Percentiles rank a stretch among this genome's conserved stretches.
Evolutionary conservation across 129 eudicot species (phyloP).

Genomic region (Logfia minima): DNA sequence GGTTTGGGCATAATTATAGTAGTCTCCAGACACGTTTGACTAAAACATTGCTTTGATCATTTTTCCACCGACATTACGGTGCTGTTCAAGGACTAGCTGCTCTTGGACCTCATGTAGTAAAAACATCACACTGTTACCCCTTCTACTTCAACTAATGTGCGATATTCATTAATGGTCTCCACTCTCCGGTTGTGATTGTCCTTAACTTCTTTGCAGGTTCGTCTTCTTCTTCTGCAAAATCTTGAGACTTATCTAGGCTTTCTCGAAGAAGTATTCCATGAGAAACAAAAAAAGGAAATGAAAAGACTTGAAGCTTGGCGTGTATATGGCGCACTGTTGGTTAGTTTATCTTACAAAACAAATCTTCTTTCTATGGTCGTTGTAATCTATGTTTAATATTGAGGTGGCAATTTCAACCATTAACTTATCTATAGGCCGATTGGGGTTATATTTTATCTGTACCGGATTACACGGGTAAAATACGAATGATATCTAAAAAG

Average conservation of each 20-base stretch:
- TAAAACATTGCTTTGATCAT: slow-evolving; percentile 58
- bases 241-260: slow-evolving; percentile 50
- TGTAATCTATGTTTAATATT: not conserved
- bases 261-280: slow-evolving; percentile 62
- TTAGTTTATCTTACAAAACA: slow-evolving; percentile 29
- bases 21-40: slow-evolving; percentile 70
- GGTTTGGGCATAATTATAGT: slow-evolving; percentile 68
- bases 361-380: not conserved
- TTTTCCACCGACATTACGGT: slow-evolving; percentile 82
- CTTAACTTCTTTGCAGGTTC: slow-evolving; percentile 51
- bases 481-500: not conserved
- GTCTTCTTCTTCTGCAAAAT: slow-evolving; percentile 56
- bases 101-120: slow-evolving; percentile 72
- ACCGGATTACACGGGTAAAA: not conserved
- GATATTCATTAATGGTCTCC: not conserved
- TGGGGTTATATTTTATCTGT: not conserved
- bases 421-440: not conserved
- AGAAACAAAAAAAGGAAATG: slow-evolving; percentile 64
- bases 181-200: not conserved
- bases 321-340: slow-evolving; percentile 80
- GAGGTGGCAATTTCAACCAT: not conserved
- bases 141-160: not conserved
- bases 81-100: slow-evolving; percentile 85
- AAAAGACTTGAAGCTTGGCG: slow-evolving; percentile 79
- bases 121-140: not conserved